A percentile compares a stretch with the other conserved stretches of the same genome.
phyloP scores from a whole-genome alignment of 441 rosid genomes.

The Omphalea diandra region DNA sequence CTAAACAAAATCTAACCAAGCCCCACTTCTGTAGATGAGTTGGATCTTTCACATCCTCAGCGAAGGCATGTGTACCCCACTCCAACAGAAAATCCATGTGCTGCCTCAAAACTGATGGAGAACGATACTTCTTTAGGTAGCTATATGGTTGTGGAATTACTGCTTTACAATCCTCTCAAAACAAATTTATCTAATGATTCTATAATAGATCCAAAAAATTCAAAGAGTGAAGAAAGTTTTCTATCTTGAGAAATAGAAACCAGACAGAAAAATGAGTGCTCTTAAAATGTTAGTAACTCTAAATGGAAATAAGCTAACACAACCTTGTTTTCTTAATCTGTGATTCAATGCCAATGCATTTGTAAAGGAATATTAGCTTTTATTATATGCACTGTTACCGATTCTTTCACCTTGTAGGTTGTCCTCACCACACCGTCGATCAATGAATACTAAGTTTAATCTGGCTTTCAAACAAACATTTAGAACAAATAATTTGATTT shows the following conservation, averaged over 20 bases:
- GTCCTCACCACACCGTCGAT: not conserved
- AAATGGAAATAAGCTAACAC: too few species aligned
- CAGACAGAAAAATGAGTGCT: too few species aligned
- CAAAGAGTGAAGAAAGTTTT: too few species aligned
- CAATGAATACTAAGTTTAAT: not conserved
- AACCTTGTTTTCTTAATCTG: not conserved
- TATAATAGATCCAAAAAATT: too few species aligned
- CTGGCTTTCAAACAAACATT: not conserved
- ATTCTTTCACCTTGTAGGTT: not conserved
- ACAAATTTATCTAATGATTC: too few species aligned
- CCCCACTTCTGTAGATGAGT: not conserved
- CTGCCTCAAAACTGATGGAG: too few species aligned
- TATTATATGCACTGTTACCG: not conserved
- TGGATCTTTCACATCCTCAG: not conserved
- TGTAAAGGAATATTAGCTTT: not conserved
- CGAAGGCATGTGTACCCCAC: too few species aligned
- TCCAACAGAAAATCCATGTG: too few species aligned
- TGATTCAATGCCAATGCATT: not conserved
- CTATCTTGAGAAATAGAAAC: not conserved
- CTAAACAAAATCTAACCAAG: not conserved
- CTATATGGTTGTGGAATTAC: too few species aligned
- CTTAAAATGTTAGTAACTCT: too few species aligned
- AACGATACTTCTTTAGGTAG: too few species aligned
- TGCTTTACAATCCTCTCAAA: too few species aligned
- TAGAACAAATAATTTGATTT: not conserved